A percentile compares a stretch with the other conserved stretches of the same genome.
Evolutionary conservation across 106 monocot genomes (phyloP).

Genomic region (Acorus gramineus): DNA sequence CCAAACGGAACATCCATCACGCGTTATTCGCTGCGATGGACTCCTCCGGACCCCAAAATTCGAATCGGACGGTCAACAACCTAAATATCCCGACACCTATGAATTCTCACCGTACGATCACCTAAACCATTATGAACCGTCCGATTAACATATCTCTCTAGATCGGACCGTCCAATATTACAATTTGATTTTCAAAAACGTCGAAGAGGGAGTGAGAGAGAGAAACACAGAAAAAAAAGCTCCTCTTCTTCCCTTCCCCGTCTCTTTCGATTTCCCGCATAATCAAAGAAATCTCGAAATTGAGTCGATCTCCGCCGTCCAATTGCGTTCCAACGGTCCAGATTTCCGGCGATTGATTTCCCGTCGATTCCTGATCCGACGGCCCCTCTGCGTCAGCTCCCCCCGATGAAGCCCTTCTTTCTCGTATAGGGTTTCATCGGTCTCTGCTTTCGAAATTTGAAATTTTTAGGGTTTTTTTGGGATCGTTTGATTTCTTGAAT

Average conservation of each 20-base stretch:
- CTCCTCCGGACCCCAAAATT: too few species aligned
- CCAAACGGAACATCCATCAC: too few species aligned
- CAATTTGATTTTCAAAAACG: slow-evolving; percentile 38
- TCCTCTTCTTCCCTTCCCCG: neutral
- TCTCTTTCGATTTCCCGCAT: neutral
- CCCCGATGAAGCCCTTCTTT: neutral
- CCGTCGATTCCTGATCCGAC: neutral
- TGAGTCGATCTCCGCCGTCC: neutral
- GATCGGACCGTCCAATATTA: slow-evolving; percentile 32
- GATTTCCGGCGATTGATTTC: neutral
- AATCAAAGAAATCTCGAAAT: neutral
- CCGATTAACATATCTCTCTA: neutral
- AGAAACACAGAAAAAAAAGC: neutral
- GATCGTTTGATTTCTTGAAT: neutral
- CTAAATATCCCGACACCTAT: slow-evolving; percentile 4
- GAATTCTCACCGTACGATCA: slow-evolving; percentile 28
- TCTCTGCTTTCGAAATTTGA: neutral
- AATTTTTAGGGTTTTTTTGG: neutral
- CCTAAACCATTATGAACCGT: slow-evolving; percentile 4
- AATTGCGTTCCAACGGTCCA: neutral
- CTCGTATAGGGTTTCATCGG: neutral
- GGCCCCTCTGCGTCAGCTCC: too few species aligned
- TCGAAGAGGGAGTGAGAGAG: slow-evolving; percentile 24
- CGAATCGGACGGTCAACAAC: slow-evolving; percentile 10
- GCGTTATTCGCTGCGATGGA: too few species aligned